phyloP scores from a whole-genome alignment of 1,284 basidiomycete genomes.

The Boletellus deceptivus region DNA sequence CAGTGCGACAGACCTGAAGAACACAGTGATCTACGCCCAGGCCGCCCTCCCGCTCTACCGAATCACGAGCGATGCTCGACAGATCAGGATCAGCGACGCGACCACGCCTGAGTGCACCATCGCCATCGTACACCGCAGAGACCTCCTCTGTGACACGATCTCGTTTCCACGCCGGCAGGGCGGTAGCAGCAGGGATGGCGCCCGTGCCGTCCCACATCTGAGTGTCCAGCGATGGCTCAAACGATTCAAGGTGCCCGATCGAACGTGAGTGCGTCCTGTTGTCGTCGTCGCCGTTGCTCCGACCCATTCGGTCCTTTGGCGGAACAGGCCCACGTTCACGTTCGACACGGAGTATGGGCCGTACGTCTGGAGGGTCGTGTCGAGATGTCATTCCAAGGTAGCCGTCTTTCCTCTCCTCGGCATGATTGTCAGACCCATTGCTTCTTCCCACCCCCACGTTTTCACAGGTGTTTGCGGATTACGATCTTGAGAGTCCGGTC shows the following conservation, averaged over 20 bases:
- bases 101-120: slow-evolving; percentile 11
- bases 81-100: slow-evolving; percentile 18
- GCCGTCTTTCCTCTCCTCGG: too few relatives aligned
- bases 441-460: too few relatives aligned
- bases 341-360: slow-evolving; percentile 23
- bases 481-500: slow-evolving; percentile 24
- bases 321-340: slow-evolving; percentile 17
- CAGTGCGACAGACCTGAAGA: slow-evolving; percentile 17
- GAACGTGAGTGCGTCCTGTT: slow-evolving; percentile 18
- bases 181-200: neutral
- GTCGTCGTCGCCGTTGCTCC: too few relatives aligned
- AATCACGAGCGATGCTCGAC: slow-evolving; percentile 18
- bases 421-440: too few relatives aligned
- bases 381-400: slow-evolving; percentile 25
- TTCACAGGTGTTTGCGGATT: slow-evolving; percentile 22
- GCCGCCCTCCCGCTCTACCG: slow-evolving; percentile 25
- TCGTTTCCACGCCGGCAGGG: slow-evolving; percentile 21
- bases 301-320: too few relatives aligned
- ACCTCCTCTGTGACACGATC: slow-evolving; percentile 26
- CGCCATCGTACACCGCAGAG: slow-evolving; percentile 29
- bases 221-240: slow-evolving; percentile 29
- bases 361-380: slow-evolving; percentile 27
- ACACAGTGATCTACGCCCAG: slow-evolving; percentile 18
- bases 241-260: slow-evolving; percentile 21
- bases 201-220: neutral